Conservation (phyloP, 1,284 basidiomycete species). For the Polyporus tsugae region DNA sequence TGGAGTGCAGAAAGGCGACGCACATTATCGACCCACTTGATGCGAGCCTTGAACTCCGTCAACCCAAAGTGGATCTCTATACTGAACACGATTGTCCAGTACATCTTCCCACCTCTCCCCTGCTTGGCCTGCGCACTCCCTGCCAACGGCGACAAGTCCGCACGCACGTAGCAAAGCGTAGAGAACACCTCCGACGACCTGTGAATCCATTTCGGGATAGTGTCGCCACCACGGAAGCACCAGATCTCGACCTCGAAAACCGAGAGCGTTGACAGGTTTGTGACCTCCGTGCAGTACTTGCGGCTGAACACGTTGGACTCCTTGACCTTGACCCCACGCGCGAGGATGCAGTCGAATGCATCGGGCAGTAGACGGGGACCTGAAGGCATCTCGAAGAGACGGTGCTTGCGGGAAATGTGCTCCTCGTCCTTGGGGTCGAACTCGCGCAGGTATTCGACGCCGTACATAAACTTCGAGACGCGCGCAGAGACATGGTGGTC, state of each 20-base stretch:
- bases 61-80: slow-evolving; percentile 84
- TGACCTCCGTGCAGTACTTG: slow-evolving; percentile 83
- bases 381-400: slow-evolving; percentile 76
- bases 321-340: slow-evolving; percentile 70
- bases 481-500: slow-evolving; percentile 83
- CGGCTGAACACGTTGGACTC: slow-evolving; percentile 81
- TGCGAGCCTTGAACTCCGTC: slow-evolving; percentile 81
- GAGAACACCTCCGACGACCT: slow-evolving; percentile 69
- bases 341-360: slow-evolving; percentile 81
- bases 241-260: slow-evolving; percentile 84
- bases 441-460: slow-evolving; percentile 78
- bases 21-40: slow-evolving; percentile 83
- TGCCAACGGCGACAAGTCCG: slow-evolving; percentile 74
- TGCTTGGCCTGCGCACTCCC: slow-evolving; percentile 72
- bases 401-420: slow-evolving; percentile 66
- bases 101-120: slow-evolving; percentile 69
- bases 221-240: slow-evolving; percentile 77
- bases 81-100: slow-evolving; percentile 83
- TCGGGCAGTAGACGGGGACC: slow-evolving; percentile 77
- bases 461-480: slow-evolving; percentile 81
- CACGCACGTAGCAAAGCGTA: slow-evolving; percentile 78
- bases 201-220: slow-evolving; percentile 76
- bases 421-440: slow-evolving; percentile 71
- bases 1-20: slow-evolving; percentile 36
- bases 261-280: slow-evolving; percentile 73